Evolutionary conservation across 2,329 filamentous ascomycete genomes (phyloP), one percentile per base, ranked within the genome.

Genomic region (Amauroascus niger): DNA sequence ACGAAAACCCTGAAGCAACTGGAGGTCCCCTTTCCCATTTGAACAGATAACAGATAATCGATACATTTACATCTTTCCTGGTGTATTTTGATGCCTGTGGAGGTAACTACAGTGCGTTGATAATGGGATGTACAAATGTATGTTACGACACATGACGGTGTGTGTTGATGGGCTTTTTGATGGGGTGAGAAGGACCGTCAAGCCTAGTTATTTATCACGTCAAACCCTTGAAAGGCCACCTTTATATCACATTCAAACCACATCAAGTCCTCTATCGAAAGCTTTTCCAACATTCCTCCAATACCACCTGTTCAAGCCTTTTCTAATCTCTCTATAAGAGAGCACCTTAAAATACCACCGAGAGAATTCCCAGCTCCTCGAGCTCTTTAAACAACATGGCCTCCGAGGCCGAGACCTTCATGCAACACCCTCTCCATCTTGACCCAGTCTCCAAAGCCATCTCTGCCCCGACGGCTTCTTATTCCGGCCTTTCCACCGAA

Each of bases 401-500:
- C 49, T 33, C 40, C 16, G 33, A 48, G 46, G 52, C 53, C 44
- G 40, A 60, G 18, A 53, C 30, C 62, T 97, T 91, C 78, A 87
- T 83, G 62, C 81, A 88, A 63, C 83, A 95, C 66, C 87, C 88
- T 35, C 76, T 98, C 51, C 76, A 81, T 58, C 79, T 97, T 69
- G 86, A 96, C 74, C 81, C 87, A n/a, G 70, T 82, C 61, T 85
- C 85, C 65, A 95, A 95, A 75, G 76, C 83, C 62, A 77, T 97
- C 66, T 75, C 77, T 58, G 70, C 76, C 18, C 67, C 75, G 55
- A 58, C 61, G 62, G 73, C 75, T 77, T 71, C 49, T 81, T 96
- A 49, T 87, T 95, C 80, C 82, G 82, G 61, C 54, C 63, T 61
- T 13, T 44, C 41, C 28, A 22, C 45, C 13, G 58, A 59, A 70